Evolutionary conservation across 495 filamentous ascomycete genomes (phyloP).

Genomic region (Aspergillus carlsbadensis): DNA sequence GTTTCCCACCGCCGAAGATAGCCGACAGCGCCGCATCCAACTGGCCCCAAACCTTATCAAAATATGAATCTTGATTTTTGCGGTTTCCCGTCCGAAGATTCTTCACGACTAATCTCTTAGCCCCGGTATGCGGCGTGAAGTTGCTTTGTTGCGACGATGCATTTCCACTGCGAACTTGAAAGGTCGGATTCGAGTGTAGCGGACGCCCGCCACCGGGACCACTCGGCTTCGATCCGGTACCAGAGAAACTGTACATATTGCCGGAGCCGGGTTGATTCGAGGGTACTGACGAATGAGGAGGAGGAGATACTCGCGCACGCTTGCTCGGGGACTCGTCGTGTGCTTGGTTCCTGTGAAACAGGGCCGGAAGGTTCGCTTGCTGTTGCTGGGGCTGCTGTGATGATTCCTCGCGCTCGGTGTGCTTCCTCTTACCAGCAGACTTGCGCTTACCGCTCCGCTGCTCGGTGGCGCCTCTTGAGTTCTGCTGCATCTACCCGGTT

Average conservation of each 20-base stretch:
- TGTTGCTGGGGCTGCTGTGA: conserved; percentile 36
- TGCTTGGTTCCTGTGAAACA: conserved; percentile 36
- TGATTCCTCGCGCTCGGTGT: conserved; percentile 39
- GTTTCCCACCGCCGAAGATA: conserved; percentile 64
- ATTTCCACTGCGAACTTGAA: conserved; percentile 29
- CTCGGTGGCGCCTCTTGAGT: conserved; percentile 42
- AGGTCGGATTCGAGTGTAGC: conserved; percentile 13
- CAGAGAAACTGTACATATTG: conserved; percentile 52
- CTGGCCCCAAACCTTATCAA: conserved; percentile 66
- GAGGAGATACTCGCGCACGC: conserved; percentile 39
- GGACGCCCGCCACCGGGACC: conserved; percentile 24
- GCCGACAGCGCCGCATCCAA: conserved; percentile 68
- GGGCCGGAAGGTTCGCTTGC: conserved; percentile 51
- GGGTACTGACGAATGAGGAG: conserved; percentile 18
- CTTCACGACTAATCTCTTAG: conserved; percentile 85
- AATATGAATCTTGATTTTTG: conserved; percentile 66
- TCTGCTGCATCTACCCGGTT: conserved; percentile 51
- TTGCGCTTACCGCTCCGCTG: conserved; percentile 51
- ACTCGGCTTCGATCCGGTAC: conserved; percentile 33
- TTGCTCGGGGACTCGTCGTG: conserved; percentile 35
- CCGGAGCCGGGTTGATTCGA: conserved; percentile 24
- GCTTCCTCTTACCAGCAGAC: conserved; percentile 48
- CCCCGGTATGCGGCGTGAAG: conserved; percentile 51
- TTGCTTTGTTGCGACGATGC: conserved; percentile 32
- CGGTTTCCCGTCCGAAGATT: conserved; percentile 66